These are phyloP conservation scores for Cercospora sp. DNA, from an alignment of 2,329 filamentous ascomycete genomes.

Conservation along the genomic window DNA sequence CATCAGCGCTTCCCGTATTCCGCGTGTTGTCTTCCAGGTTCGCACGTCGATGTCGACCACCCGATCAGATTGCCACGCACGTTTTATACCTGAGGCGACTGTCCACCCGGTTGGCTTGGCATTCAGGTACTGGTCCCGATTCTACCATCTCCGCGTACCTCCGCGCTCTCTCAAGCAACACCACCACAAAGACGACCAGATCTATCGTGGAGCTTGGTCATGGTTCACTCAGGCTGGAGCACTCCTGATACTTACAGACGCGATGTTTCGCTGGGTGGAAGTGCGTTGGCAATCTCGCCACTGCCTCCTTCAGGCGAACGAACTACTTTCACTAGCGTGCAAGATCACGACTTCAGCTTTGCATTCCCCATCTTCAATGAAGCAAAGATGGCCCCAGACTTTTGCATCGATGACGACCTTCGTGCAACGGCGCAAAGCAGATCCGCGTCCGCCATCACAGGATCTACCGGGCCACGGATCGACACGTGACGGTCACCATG, in stretches of 20 bases:
- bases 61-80: background rate
- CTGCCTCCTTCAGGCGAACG: background rate
- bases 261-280: background rate
- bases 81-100: background rate
- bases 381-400: background rate
- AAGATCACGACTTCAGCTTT: background rate
- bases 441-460: background rate
- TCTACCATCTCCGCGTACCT: background rate
- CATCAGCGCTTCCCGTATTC: background rate
- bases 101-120: background rate
- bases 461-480: background rate
- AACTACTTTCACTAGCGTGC: background rate
- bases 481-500: background rate
- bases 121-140: background rate
- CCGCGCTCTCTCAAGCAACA: background rate
- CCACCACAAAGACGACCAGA: background rate
- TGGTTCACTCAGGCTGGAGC: background rate
- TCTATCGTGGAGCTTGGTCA: background rate
- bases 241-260: background rate
- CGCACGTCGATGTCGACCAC: background rate
- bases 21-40: background rate
- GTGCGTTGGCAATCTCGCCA: background rate
- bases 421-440: background rate
- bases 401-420: background rate
- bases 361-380: background rate